A percentile compares a stretch with the other conserved stretches of the same genome.
phyloP scores from a whole-genome alignment of 495 filamentous ascomycete genomes.

The Neurospora sublineolata region DNA sequence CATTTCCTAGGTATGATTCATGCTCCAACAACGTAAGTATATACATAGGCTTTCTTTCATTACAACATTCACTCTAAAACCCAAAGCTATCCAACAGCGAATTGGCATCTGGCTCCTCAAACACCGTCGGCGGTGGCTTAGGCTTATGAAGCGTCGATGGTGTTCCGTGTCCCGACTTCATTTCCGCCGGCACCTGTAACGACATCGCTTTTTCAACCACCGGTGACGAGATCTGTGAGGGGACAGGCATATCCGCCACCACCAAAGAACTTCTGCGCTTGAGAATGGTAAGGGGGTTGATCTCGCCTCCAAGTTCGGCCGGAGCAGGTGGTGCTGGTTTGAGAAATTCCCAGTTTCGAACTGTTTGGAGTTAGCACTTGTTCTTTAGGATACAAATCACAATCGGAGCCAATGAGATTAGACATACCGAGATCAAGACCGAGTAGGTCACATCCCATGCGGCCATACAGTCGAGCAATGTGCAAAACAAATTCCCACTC shows the following conservation, averaged over 20 bases:
- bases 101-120: conserved; percentile 83
- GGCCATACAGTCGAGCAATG: conserved; percentile 76
- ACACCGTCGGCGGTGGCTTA: conserved; percentile 64
- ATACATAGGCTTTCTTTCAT: not conserved
- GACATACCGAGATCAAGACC: conserved; percentile 62
- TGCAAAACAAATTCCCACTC: conserved; percentile 90
- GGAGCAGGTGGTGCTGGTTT: conserved; percentile 27
- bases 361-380: conserved; percentile 11
- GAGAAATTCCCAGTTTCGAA: conserved; percentile 83
- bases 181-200: conserved; percentile 31
- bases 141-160: conserved; percentile 44
- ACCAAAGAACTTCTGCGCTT: conserved; percentile 65
- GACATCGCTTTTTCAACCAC: conserved; percentile 31
- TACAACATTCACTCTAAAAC: conserved; percentile 33
- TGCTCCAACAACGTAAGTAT: not conserved
- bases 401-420: not conserved
- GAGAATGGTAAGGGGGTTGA: conserved; percentile 57
- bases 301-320: conserved; percentile 27
- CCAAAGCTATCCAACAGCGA: conserved; percentile 73
- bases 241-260: conserved; percentile 60
- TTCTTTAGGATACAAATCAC: not conserved
- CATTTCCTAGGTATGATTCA: not conserved
- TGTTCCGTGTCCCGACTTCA: conserved; percentile 35
- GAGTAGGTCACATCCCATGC: conserved; percentile 94
- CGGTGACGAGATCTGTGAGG: conserved; percentile 18